Percentiles rank a stretch among this genome's conserved stretches.
These are phyloP conservation scores for Thielaviopsis musarum DNA, from an alignment of 2,329 filamentous ascomycete species.

Conservation along the genomic window DNA sequence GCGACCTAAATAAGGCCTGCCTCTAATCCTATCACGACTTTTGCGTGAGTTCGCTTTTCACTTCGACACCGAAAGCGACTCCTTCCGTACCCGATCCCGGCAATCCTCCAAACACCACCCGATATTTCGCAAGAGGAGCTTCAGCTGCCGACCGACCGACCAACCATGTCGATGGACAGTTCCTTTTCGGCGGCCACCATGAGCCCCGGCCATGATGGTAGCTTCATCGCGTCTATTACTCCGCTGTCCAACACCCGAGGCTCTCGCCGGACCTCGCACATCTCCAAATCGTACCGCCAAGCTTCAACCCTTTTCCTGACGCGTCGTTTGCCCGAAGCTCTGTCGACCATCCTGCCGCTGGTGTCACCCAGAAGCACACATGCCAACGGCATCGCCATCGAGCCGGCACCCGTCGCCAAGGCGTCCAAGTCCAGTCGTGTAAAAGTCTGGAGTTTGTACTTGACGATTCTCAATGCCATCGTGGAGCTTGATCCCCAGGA, in stretches of 20 bases:
- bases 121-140: neutral
- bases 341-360: conserved; percentile 70
- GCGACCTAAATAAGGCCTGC: neutral
- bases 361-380: conserved; percentile 43
- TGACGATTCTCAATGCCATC: conserved; percentile 83
- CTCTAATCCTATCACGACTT: neutral
- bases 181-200: conserved; percentile 25
- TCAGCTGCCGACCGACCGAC: neutral
- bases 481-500: conserved; percentile 79
- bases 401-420: conserved; percentile 57
- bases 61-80: neutral
- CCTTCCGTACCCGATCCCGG: neutral
- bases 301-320: conserved; percentile 89
- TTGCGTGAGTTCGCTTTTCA: neutral
- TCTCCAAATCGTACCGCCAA: conserved; percentile 87
- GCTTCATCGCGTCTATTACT: conserved; percentile 48
- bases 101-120: neutral
- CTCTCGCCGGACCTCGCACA: conserved; percentile 49
- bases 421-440: conserved; percentile 71
- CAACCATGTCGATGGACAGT: conserved; percentile 27
- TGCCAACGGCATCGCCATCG: conserved; percentile 27
- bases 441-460: conserved; percentile 94
- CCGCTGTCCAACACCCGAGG: conserved; percentile 42
- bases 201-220: conserved; percentile 26
- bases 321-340: conserved; percentile 75